Conservation (phyloP, 2,329 filamentous ascomycete genomes). For the Boeremia lycopersici region DNA sequence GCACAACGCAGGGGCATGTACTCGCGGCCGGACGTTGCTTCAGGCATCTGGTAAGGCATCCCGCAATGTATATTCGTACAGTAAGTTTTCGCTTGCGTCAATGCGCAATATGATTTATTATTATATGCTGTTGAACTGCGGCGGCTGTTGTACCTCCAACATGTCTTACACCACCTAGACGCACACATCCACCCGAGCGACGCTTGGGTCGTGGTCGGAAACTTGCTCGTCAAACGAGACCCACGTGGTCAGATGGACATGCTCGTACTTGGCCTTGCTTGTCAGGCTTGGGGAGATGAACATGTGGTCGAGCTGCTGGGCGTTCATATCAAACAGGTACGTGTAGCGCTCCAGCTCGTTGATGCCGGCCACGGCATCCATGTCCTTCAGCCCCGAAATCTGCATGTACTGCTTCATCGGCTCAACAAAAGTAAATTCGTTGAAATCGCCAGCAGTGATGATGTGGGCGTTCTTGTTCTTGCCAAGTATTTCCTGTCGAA, state of each 20-base stretch:
- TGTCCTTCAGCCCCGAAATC: constrained; percentile 63
- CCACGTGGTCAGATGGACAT: constrained; percentile 76
- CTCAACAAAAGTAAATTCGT: constrained; percentile 70
- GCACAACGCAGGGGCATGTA: constrained; percentile 8
- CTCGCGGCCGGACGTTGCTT: not conserved
- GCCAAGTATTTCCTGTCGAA: constrained; percentile 56
- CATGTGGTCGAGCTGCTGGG: constrained; percentile 73
- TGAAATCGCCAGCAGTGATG: constrained; percentile 71
- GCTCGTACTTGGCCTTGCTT: constrained; percentile 60
- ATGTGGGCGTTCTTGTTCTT: constrained; percentile 63
- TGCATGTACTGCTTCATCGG: constrained; percentile 62
- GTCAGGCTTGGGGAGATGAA: constrained; percentile 64
- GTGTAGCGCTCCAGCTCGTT: constrained; percentile 68
- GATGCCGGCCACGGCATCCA: constrained; percentile 65
- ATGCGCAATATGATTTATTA: constrained; percentile 1
- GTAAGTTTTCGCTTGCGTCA: not conserved
- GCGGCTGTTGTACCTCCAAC: constrained; percentile 1
- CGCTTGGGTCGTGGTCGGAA: constrained; percentile 72
- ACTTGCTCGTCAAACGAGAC: constrained; percentile 57
- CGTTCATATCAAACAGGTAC: constrained; percentile 72
- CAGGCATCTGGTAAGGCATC: constrained; percentile 1
- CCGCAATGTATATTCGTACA: not conserved
- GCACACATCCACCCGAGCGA: constrained; percentile 68
- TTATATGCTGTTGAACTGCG: constrained; percentile 1
- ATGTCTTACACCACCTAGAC: constrained; percentile 21